Conservation (phyloP, 2,329 filamentous ascomycete species). For the Thielaviopsis populi region DNA sequence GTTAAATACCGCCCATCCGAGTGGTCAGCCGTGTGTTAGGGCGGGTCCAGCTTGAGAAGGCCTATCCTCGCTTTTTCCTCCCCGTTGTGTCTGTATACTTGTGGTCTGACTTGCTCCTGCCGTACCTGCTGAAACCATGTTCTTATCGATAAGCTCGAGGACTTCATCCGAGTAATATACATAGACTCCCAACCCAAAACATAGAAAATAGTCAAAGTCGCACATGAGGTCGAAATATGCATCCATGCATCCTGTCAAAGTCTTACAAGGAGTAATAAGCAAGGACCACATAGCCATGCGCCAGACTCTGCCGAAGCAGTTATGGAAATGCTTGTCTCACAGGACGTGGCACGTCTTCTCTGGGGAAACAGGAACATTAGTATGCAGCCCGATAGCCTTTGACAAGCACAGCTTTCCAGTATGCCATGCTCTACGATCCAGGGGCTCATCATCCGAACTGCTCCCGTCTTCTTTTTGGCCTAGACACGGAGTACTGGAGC, state of each 20-base stretch:
- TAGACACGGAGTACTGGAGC: neutral
- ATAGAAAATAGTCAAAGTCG: neutral
- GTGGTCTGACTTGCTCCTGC: neutral
- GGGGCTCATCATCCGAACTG: neutral
- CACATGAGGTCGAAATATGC: conserved; percentile 1
- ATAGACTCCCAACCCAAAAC: no score
- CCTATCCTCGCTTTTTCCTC: neutral
- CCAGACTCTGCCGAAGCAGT: neutral
- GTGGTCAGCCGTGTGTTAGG: neutral
- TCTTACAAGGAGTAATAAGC: neutral
- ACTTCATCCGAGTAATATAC: no score
- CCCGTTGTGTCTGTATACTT: neutral
- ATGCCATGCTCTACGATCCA: neutral
- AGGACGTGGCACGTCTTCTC: neutral
- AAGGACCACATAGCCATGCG: neutral
- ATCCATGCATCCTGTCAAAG: neutral
- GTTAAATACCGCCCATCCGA: neutral
- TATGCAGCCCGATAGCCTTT: neutral
- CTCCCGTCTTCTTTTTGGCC: neutral
- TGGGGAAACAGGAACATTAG: neutral
- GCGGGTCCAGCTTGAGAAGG: neutral
- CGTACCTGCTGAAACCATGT: neutral
- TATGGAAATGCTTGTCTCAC: neutral
- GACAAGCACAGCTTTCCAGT: neutral
- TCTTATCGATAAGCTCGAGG: neutral